These are phyloP conservation scores for Hypoxylon sp. DNA, from an alignment of 2,329 filamentous ascomycete species.

Conservation along the genomic window DNA sequence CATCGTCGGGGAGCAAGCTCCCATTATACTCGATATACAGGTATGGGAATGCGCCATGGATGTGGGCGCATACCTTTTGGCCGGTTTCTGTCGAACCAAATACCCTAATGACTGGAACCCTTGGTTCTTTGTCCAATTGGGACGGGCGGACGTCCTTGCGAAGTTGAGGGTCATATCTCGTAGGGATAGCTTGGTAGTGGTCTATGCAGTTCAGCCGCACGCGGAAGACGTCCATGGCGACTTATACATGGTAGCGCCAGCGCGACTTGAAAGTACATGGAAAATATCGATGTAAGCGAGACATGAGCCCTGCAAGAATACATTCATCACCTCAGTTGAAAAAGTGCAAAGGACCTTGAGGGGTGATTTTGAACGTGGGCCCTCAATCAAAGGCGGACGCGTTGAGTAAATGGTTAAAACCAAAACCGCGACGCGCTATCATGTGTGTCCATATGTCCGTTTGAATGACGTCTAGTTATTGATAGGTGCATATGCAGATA, in stretches of 20 bases:
- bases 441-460: conserved; percentile 13
- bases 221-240: conserved; percentile 78
- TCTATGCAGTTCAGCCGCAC: conserved; percentile 96
- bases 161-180: conserved; percentile 83
- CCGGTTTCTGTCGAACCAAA: conserved; percentile 95
- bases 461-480: neutral
- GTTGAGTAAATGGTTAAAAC: conserved; percentile 29
- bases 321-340: conserved; percentile 3
- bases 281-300: conserved; percentile 6
- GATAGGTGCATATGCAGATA: conserved; percentile 13
- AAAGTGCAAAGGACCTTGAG: neutral
- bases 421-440: conserved; percentile 34
- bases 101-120: conserved; percentile 86
- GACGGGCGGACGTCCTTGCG: conserved; percentile 72
- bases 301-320: neutral
- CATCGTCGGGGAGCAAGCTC: conserved; percentile 72
- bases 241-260: conserved; percentile 33
- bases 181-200: conserved; percentile 86
- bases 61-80: conserved; percentile 94
- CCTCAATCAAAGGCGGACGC: conserved; percentile 21
- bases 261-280: conserved; percentile 27
- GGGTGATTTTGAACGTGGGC: neutral
- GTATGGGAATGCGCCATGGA: conserved; percentile 96
- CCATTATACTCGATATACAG: conserved; percentile 90
- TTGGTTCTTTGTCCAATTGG: conserved; percentile 72